Evolutionary conservation across 768 basidiomycete genomes (phyloP).

Genomic region (Trametes meyenii): DNA sequence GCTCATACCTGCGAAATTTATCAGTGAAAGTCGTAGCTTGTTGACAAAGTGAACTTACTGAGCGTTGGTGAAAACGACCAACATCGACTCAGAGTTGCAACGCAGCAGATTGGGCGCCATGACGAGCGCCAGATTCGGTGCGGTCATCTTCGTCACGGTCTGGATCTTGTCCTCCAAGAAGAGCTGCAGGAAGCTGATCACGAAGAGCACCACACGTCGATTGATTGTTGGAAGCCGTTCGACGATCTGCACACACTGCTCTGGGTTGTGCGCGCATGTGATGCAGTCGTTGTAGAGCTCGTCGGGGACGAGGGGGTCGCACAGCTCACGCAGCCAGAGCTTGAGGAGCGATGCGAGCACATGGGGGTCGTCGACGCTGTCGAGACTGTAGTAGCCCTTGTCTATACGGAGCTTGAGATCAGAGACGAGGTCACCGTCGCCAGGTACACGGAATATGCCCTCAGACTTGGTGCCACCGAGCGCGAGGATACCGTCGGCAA

Average conservation of each 20-base stretch:
- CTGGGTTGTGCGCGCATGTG: constrained; percentile 62
- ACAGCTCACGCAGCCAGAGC: constrained; percentile 90
- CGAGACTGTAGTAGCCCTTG: constrained; percentile 86
- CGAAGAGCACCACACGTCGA: constrained; percentile 82
- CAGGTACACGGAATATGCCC: constrained; percentile 93
- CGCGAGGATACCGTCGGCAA: constrained; percentile 88
- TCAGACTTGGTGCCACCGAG: constrained; percentile 83
- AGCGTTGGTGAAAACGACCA: constrained; percentile 88
- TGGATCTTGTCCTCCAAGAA: constrained; percentile 82
- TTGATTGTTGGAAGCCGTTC: constrained; percentile 83
- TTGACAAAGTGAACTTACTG: constrained; percentile 56
- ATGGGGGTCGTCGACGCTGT: constrained; percentile 89
- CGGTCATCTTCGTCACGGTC: constrained; percentile 83
- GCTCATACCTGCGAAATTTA: constrained; percentile 65
- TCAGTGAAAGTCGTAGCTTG: neutral
- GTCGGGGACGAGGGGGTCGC: constrained; percentile 89
- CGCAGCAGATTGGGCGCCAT: constrained; percentile 91
- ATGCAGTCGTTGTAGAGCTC: constrained; percentile 93
- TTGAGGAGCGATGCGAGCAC: constrained; percentile 90
- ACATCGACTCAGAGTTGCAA: constrained; percentile 86
- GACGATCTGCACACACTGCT: constrained; percentile 74
- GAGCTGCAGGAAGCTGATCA: constrained; percentile 88
- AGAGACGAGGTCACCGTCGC: constrained; percentile 86
- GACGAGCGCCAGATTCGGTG: constrained; percentile 83
- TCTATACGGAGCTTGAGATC: constrained; percentile 90